Conservation (phyloP, 108 stramenopile species). For the Skeletonema marinoi region DNA sequence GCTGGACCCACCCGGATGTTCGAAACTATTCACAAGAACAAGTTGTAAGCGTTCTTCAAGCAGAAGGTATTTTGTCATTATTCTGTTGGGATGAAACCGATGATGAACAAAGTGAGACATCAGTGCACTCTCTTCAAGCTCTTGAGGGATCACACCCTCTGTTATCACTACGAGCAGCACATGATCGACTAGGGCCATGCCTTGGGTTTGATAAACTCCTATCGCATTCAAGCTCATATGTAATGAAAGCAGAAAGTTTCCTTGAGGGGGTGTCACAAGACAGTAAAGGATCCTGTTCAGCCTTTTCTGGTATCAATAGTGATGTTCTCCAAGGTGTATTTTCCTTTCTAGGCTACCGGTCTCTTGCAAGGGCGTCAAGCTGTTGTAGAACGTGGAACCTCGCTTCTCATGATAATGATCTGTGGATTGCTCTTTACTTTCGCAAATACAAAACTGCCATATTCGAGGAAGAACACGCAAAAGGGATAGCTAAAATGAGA, state of each 20-base stretch:
- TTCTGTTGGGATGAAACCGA: constrained; percentile 29
- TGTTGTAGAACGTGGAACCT: constrained; percentile 26
- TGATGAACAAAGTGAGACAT: background rate
- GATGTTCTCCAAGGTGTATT: constrained; percentile 25
- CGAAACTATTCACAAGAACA: background rate
- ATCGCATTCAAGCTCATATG: constrained; percentile 20
- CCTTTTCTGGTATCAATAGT: constrained; percentile 13
- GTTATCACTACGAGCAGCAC: constrained; percentile 26
- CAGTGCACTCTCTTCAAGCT: background rate
- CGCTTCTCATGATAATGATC: constrained; percentile 5
- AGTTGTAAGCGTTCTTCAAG: constrained; percentile 23
- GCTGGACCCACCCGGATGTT: constrained; percentile 26
- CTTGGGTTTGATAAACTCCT: constrained; percentile 20
- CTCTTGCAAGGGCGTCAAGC: constrained; percentile 41
- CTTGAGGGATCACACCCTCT: constrained; percentile 2
- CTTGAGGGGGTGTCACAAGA: background rate
- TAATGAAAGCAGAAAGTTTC: background rate
- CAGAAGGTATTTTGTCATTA: constrained; percentile 17
- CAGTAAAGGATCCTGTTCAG: background rate
- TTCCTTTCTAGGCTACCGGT: constrained; percentile 40
- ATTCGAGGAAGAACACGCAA: constrained; percentile 27
- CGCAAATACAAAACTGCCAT: constrained; percentile 16
- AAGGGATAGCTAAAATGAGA: background rate
- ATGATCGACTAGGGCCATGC: constrained; percentile 22
- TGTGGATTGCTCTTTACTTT: constrained; percentile 43